These are phyloP conservation scores for Exobasidium cylindrosporum DNA, from an alignment of 1,284 basidiomycete genomes.

Conservation along the genomic window DNA sequence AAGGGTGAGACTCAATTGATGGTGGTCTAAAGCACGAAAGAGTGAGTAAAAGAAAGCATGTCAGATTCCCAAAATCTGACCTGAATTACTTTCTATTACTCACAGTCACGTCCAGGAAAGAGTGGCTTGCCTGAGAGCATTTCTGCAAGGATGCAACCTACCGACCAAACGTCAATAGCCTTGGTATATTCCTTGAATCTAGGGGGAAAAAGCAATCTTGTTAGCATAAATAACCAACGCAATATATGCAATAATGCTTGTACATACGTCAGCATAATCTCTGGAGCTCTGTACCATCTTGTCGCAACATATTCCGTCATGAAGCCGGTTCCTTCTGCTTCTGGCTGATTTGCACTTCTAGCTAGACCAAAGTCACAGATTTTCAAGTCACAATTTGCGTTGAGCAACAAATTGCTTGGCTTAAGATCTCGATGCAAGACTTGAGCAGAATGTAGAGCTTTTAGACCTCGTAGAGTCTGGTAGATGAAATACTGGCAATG, in stretches of 20 bases:
- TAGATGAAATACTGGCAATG: conserved; percentile 95
- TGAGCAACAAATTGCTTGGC: conserved; percentile 50
- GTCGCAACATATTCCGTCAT: conserved; percentile 56
- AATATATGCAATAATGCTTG: background rate
- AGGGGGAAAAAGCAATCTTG: background rate
- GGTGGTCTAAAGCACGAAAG: conserved; percentile 51
- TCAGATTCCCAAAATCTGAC: background rate
- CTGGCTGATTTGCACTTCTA: conserved; percentile 48
- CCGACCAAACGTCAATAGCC: conserved; percentile 69
- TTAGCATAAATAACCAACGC: background rate
- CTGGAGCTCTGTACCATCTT: conserved; percentile 53
- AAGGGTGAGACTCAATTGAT: conserved; percentile 63
- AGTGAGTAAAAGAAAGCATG: too few relatives aligned
- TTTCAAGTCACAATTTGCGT: conserved; percentile 53
- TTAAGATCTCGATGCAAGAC: conserved; percentile 54
- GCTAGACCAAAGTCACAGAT: conserved; percentile 56
- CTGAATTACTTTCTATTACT: conserved; percentile 17
- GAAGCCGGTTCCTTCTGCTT: conserved; percentile 51
- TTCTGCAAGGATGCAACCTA: conserved; percentile 88
- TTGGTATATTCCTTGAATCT: conserved; percentile 55
- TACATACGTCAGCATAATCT: conserved; percentile 52
- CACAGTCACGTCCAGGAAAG: conserved; percentile 68
- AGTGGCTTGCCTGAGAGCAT: conserved; percentile 85
- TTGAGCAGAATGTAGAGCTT: conserved; percentile 53
- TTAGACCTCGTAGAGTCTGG: conserved; percentile 60